Conservation (phyloP, 495 filamentous ascomycete genomes). For the Sabuloglossum arenarium region DNA sequence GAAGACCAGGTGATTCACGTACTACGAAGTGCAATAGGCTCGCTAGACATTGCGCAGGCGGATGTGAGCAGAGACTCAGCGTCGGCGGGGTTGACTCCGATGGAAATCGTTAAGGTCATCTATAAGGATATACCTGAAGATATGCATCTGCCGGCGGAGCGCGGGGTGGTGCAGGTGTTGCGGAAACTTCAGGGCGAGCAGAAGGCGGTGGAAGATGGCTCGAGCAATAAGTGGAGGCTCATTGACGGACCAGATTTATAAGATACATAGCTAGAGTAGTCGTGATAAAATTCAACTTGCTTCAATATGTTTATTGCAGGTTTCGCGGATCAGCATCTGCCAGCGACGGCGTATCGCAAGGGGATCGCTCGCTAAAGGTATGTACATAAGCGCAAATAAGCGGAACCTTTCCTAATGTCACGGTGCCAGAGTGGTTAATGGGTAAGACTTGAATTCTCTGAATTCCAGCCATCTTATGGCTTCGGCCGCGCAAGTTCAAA, state of each 20-base stretch:
- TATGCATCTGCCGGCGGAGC: conserved; percentile 50
- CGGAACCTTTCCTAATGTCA: conserved; percentile 3
- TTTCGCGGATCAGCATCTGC: too few species aligned
- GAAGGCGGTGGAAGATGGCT: conserved; percentile 26
- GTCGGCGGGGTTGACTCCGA: conserved; percentile 20
- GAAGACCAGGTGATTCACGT: conserved; percentile 65
- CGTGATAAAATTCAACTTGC: background rate
- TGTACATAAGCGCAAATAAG: background rate
- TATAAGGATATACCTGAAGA: conserved; percentile 60
- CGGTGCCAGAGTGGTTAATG: conserved; percentile 31
- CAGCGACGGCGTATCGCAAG: too few species aligned
- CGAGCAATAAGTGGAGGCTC: background rate
- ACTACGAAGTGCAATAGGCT: conserved; percentile 25
- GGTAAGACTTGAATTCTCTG: conserved; percentile 27
- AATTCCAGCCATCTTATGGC: conserved; percentile 22
- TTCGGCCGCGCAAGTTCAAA: conserved; percentile 29
- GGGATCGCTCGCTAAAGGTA: background rate
- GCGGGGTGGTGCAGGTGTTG: conserved; percentile 46
- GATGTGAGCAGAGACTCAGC: conserved; percentile 8
- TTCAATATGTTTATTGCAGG: too few species aligned
- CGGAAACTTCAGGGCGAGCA: conserved; percentile 48
- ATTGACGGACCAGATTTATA: background rate
- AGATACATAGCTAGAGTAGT: background rate
- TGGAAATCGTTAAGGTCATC: conserved; percentile 70
- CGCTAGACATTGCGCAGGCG: conserved; percentile 11